Base-by-base conservation (phyloP, 345 rosid species). In the Camelina neglecta region DNA sequence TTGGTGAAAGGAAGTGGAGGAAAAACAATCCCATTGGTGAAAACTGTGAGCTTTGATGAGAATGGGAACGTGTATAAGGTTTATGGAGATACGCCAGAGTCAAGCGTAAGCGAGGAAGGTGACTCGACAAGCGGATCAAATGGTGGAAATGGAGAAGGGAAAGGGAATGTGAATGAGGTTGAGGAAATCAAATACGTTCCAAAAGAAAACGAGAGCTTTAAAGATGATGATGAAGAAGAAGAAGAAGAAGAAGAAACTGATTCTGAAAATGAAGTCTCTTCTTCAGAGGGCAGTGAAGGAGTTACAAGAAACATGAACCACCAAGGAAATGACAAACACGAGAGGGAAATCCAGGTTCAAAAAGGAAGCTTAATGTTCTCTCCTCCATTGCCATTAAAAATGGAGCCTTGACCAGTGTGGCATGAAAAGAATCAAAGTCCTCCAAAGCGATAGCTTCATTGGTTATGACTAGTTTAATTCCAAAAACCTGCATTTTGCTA, bases 341-440 rank as follows among this genome's bases (percentile, higher is more conserved):
- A 56, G 39, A 65, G 65, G 47, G 70, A 71, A 62, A 55, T 57
- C 24, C 67, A 61, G 39, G 71, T 53, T 82, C 65, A 72, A 69
- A 79, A 73, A 55, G 83, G 80, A 49, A 76, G 48, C 26, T 79
- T 76, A 16, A 73, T 78, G 76, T 84, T 81, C 67, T 82, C 92
- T 72, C 87, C 97, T 56, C 93, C 97, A 10, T 18, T 81, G 67
- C 90, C 93, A 8, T 84, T 84, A 65, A 89, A 89, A 85, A 91
- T 87, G 92, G 93, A 91, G 72, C 63, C 83, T 7, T 81, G 83
- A 82, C 18, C 41, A 83, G 70, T 58, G 85, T 69, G 38, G 47
- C 45, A 9, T 39, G 36, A 73, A 11, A 62, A 54, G 23, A 61
- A 59, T 48, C 59, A 5, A 53, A 49, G 13, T 50, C 48, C 38